phyloP scores from a whole-genome alignment of 2,329 filamentous ascomycete genomes.

The Diaporthe amygdali region DNA sequence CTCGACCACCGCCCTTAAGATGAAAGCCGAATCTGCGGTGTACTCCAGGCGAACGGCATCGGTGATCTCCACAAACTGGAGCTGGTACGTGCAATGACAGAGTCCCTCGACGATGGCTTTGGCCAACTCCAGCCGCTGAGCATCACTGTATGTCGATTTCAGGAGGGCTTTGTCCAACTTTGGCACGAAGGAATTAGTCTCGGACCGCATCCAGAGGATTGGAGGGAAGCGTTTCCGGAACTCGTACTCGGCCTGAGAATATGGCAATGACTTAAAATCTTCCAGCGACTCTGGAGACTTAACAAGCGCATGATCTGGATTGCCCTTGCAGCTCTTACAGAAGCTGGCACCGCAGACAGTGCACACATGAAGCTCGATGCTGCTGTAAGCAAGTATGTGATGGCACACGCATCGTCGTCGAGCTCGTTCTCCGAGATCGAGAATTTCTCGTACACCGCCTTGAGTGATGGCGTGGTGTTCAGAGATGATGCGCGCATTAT shows the following conservation, averaged over 20 bases:
- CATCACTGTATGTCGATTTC: background rate
- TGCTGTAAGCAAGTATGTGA: conserved; percentile 29
- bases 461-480: too few species aligned
- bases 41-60: conserved; percentile 24
- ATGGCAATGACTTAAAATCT: conserved; percentile 1
- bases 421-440: conserved; percentile 24
- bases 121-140: background rate
- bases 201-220: conserved; percentile 10
- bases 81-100: conserved; percentile 18
- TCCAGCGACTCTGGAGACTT: conserved; percentile 1
- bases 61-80: conserved; percentile 19
- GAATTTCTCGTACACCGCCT: conserved; percentile 8
- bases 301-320: conserved; percentile 40
- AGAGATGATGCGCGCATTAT: too few species aligned
- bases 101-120: conserved; percentile 15
- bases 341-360: conserved; percentile 40
- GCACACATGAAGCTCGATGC: conserved; percentile 32
- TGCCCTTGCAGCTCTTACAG: conserved; percentile 44
- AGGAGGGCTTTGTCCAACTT: background rate
- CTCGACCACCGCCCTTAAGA: conserved; percentile 18
- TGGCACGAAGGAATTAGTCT: background rate
- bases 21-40: conserved; percentile 16
- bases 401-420: conserved; percentile 44
- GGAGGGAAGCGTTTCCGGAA: conserved; percentile 19
- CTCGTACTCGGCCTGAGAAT: conserved; percentile 6